Conservation (phyloP, 192 early-diverging fungal genomes). For the Backusella liffmaniae region DNA sequence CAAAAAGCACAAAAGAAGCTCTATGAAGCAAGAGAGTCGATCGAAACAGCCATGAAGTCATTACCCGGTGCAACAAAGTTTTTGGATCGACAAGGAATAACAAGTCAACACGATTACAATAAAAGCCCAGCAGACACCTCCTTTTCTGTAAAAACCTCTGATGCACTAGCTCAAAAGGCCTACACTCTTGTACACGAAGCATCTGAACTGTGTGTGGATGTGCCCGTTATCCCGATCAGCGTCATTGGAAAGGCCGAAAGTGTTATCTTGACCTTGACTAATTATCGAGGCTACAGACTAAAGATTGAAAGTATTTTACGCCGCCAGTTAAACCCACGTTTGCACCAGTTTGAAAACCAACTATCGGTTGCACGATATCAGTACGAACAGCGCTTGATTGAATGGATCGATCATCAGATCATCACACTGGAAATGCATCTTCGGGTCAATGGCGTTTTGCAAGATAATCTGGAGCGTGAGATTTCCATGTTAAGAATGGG, state of each 20-base stretch:
- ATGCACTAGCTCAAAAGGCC: conserved; percentile 9
- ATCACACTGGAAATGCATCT: conserved; percentile 17
- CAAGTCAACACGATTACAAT: neutral
- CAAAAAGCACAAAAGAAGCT: conserved; percentile 26
- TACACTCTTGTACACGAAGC: conserved; percentile 19
- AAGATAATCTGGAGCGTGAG: conserved; percentile 25
- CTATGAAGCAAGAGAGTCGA: conserved; percentile 28
- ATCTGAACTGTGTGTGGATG: conserved; percentile 7
- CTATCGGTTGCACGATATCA: conserved; percentile 14
- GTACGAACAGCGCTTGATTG: conserved; percentile 29
- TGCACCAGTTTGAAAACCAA: conserved; percentile 26
- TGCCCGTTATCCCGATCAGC: conserved; percentile 27
- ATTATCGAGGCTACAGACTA: conserved; percentile 32
- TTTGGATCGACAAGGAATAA: conserved; percentile 28
- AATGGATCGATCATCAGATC: conserved; percentile 37
- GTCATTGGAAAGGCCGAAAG: neutral
- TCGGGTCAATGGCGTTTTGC: conserved; percentile 12
- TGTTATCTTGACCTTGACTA: conserved; percentile 14
- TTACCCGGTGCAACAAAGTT: conserved; percentile 29
- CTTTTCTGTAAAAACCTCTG: conserved; percentile 2
- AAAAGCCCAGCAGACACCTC: neutral
- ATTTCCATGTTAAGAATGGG: conserved; percentile 32
- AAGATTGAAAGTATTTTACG: conserved; percentile 29
- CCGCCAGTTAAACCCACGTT: conserved; percentile 24
- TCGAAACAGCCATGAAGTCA: conserved; percentile 33